Percentiles rank a stretch among this genome's conserved stretches.
Evolutionary conservation across 2,329 filamentous ascomycete species (phyloP).

Genomic region (Colletotrichum zoysiae): DNA sequence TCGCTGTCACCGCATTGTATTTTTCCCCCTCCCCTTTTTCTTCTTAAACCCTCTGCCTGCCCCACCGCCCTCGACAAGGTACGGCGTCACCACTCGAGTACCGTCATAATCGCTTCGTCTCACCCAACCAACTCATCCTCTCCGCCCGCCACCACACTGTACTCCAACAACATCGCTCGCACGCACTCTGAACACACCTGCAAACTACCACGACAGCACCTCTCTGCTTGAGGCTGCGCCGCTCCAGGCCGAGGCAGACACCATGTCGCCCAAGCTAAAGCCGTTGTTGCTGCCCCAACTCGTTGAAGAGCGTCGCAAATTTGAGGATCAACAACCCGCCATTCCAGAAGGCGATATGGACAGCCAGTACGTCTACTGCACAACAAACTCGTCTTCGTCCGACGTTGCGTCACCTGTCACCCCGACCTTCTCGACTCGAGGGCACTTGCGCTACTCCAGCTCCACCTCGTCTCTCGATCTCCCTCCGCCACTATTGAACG

Average conservation of each 20-base stretch:
- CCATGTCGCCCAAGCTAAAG: slow-evolving; percentile 64
- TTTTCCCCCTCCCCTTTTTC: not conserved
- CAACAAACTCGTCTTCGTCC: slow-evolving; percentile 70
- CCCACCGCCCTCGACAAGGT: slow-evolving; percentile 26
- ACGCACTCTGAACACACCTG: not conserved
- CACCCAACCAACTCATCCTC: slow-evolving; percentile 14
- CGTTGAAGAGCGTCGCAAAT: slow-evolving; percentile 63
- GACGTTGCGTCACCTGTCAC: slow-evolving; percentile 78
- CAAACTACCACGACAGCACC: not conserved
- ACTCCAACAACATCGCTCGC: slow-evolving; percentile 4
- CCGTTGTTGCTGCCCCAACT: slow-evolving; percentile 67
- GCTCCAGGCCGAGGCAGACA: slow-evolving; percentile 21
- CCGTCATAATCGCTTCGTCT: slow-evolving; percentile 24
- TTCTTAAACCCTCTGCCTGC: slow-evolving; percentile 18
- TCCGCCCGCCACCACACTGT: slow-evolving; percentile 12
- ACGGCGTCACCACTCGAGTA: slow-evolving; percentile 9
- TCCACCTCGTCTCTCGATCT: slow-evolving; percentile 84
- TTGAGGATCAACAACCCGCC: slow-evolving; percentile 50
- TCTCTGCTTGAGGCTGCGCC: slow-evolving; percentile 19
- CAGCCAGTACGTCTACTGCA: slow-evolving; percentile 58
- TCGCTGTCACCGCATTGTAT: slow-evolving; percentile 22
- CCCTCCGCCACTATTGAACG: slow-evolving; percentile 59
- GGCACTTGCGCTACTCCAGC: slow-evolving; percentile 76
- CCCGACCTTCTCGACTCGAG: slow-evolving; percentile 75
- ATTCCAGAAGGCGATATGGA: slow-evolving; percentile 50